These are phyloP conservation scores for Stenogyne calaminthoides DNA, from an alignment of 305 asterid species.

Conservation along the genomic window DNA sequence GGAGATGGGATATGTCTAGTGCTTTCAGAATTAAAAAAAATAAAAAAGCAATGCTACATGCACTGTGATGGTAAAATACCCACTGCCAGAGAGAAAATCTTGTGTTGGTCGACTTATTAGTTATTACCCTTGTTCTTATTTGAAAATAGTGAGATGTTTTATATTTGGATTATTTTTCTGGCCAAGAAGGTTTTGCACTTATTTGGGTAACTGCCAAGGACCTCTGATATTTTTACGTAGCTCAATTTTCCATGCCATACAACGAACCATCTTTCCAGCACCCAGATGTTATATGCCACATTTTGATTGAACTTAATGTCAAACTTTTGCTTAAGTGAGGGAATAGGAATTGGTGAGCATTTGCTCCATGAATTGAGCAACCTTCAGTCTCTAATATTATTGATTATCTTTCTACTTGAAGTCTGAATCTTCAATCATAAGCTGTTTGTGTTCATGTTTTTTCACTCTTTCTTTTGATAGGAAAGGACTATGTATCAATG, in stretches of 20 bases:
- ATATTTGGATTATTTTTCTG: background rate
- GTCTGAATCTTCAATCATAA: too few relatives aligned
- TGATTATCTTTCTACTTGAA: too few relatives aligned
- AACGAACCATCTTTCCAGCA: too few relatives aligned
- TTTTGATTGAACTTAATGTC: conserved; percentile 6
- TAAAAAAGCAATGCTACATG: background rate
- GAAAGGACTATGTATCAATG: too few relatives aligned
- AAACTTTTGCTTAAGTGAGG: conserved; percentile 1
- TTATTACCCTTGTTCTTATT: background rate
- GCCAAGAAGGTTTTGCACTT: background rate
- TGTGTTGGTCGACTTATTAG: background rate
- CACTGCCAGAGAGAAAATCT: background rate
- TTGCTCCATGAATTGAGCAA: background rate
- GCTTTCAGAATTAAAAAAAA: background rate
- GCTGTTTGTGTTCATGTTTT: background rate
- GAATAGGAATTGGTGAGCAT: background rate
- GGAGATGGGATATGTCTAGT: too few relatives aligned
- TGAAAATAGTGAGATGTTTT: background rate
- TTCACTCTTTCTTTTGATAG: too few relatives aligned
- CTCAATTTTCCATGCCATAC: background rate
- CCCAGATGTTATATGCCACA: background rate
- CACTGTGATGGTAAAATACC: background rate
- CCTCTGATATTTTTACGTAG: background rate
- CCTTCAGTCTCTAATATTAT: background rate
- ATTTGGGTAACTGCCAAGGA: background rate